These are phyloP conservation scores for Umbellularia californica DNA, from an alignment of 164 flowering plant genomes.

Conservation along the genomic window DNA sequence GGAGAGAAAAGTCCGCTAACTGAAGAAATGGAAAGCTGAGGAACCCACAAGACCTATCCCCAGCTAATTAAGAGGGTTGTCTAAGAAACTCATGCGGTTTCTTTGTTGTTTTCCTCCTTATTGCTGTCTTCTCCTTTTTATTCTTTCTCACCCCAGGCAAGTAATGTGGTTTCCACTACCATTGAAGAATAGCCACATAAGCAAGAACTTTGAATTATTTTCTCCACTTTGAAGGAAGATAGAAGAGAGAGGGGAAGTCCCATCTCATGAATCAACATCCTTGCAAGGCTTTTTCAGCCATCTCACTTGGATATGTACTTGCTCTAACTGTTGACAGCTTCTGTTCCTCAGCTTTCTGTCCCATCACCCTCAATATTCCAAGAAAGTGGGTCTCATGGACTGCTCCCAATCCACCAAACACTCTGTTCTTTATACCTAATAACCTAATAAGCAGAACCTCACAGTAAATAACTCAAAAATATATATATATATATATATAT, in stretches of 20 bases:
- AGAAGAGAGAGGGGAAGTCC: too few species aligned
- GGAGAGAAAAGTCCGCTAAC: neutral
- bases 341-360: constrained; percentile 94
- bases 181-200: constrained; percentile 2
- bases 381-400: constrained; percentile 52
- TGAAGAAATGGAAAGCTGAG: constrained; percentile 8
- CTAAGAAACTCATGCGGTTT: too few species aligned
- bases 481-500: too few species aligned
- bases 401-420: constrained; percentile 48
- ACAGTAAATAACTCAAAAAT: neutral
- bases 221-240: constrained; percentile 21
- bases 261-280: too few species aligned
- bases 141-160: constrained; percentile 11
- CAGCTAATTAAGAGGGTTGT: too few species aligned
- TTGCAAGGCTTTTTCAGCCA: constrained; percentile 12
- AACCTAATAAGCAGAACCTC: constrained; percentile 9
- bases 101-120: too few species aligned
- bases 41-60: too few species aligned
- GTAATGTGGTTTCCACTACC: neutral
- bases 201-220: constrained; percentile 21
- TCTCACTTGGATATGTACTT: constrained; percentile 23
- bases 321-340: constrained; percentile 55
- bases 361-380: constrained; percentile 55
- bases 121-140: neutral
- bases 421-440: constrained; percentile 7